Conservation (phyloP, 2,329 filamentous ascomycete species). For the Cladobotryum mycophilum region DNA sequence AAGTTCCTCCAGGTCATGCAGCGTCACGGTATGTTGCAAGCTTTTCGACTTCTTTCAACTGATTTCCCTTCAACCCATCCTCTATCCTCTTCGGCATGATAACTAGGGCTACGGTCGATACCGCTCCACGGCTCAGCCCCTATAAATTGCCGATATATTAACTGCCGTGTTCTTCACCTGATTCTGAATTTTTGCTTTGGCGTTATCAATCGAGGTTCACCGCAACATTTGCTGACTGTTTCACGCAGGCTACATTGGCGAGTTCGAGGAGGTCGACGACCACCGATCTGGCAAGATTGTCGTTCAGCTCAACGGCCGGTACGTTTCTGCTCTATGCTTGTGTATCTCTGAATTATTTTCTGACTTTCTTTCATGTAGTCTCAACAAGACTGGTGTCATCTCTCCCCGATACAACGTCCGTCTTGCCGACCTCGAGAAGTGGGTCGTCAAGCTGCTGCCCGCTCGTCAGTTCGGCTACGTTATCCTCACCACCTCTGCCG, state of each 20-base stretch:
- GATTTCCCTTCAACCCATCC: not conserved
- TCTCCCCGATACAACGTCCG: conserved; percentile 99
- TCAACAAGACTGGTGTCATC: conserved; percentile 99
- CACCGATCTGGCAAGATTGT: conserved; percentile 99
- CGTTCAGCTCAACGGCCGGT: conserved; percentile 95
- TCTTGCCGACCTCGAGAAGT: conserved; percentile 97
- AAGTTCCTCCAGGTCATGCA: conserved; percentile 99
- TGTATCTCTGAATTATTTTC: not conserved
- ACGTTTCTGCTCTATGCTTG: conserved; percentile 12
- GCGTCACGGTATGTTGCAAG: conserved; percentile 79
- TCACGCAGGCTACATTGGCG: conserved; percentile 88
- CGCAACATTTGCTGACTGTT: conserved; percentile 70
- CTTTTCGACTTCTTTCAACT: not conserved
- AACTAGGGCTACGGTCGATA: conserved; percentile 94
- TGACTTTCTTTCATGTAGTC: conserved; percentile 27
- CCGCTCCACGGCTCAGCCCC: conserved; percentile 82
- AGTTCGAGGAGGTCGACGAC: conserved; percentile 99
- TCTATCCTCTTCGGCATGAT: conserved; percentile 77
- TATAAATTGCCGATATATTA: conserved; percentile 99
- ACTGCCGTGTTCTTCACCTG: conserved; percentile 89
- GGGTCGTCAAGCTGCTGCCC: conserved; percentile 97
- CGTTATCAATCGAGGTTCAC: conserved; percentile 77
- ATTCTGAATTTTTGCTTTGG: conserved; percentile 50
- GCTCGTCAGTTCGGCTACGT: conserved; percentile 99
- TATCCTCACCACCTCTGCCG: conserved; percentile 96